Evolutionary conservation across 257 asterid genomes (phyloP).

Genomic region (Knoxia roxburghii): DNA sequence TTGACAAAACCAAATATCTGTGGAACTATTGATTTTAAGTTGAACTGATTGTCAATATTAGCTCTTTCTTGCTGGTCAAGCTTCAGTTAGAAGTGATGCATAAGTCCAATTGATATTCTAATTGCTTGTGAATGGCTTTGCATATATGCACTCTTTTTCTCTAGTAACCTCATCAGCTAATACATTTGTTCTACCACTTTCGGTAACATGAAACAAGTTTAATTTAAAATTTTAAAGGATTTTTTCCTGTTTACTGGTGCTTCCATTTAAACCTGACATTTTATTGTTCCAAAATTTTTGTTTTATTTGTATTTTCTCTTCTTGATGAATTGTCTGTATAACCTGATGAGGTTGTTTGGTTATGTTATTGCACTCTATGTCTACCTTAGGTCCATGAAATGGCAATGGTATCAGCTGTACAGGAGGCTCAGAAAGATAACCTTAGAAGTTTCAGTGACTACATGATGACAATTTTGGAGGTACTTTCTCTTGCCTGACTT

Average conservation of each 20-base stretch:
- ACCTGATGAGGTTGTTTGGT: constrained; percentile 14
- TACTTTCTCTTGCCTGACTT: constrained; percentile 24
- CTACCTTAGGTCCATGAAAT: constrained; percentile 83
- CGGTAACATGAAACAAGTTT: no score
- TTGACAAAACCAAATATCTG: neutral
- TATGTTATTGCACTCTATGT: constrained; percentile 16
- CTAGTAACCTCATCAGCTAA: neutral
- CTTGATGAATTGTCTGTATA: neutral
- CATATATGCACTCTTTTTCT: neutral
- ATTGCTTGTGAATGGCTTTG: neutral
- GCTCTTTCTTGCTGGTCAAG: neutral
- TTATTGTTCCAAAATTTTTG: no score
- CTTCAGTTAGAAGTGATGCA: neutral
- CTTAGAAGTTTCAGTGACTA: constrained; percentile 78
- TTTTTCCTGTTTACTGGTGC: no score
- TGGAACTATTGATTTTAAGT: neutral
- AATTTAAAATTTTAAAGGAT: neutral
- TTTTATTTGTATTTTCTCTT: neutral
- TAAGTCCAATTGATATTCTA: neutral
- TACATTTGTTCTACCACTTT: neutral
- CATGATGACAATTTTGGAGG: constrained; percentile 97
- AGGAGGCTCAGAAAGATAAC: constrained; percentile 95
- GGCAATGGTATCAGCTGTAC: constrained; percentile 95
- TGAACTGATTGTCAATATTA: neutral
- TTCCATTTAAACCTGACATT: no score